A percentile compares a stretch with the other conserved stretches of the same genome.
Conservation (phyloP, 2,329 filamentous ascomycete species). For the Arthrobotrys conoides region DNA sequence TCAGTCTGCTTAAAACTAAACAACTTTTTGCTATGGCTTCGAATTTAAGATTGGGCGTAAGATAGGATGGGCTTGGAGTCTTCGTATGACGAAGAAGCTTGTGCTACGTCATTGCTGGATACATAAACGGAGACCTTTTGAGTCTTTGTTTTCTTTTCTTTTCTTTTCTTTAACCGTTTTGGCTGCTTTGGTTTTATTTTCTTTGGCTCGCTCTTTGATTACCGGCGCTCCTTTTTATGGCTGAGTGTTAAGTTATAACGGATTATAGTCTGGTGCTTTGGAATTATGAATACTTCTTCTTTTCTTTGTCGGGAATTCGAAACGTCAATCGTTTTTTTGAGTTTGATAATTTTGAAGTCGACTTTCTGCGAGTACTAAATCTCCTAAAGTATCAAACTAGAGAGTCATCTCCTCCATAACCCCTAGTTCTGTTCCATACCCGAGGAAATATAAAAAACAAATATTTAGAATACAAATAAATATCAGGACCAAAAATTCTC, state of each 20-base stretch:
- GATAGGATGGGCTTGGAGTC: neutral
- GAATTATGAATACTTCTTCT: neutral
- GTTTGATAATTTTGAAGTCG: neutral
- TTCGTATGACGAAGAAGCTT: neutral
- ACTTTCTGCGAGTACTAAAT: neutral
- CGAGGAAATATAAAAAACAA: too few species aligned
- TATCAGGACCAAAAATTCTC: too few species aligned
- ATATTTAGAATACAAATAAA: too few species aligned
- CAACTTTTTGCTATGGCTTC: conserved; percentile 1
- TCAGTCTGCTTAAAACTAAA: conserved; percentile 4
- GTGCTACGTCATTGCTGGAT: neutral
- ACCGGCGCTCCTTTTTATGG: neutral
- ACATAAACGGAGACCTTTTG: neutral
- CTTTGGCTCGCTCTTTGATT: too few species aligned
- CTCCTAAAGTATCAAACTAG: too few species aligned
- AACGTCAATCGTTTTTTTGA: neutral
- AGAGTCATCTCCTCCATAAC: too few species aligned
- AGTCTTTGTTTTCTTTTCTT: neutral
- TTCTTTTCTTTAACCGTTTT: neutral
- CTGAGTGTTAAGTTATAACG: neutral
- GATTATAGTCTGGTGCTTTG: neutral
- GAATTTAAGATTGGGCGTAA: neutral
- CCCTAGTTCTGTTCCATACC: too few species aligned
- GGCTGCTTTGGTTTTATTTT: too few species aligned
- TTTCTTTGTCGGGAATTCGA: neutral